A percentile compares a stretch with the other conserved stretches of the same genome.
phyloP scores from a whole-genome alignment of 805 yeast species.

The Schwanniomyces yamadae region DNA sequence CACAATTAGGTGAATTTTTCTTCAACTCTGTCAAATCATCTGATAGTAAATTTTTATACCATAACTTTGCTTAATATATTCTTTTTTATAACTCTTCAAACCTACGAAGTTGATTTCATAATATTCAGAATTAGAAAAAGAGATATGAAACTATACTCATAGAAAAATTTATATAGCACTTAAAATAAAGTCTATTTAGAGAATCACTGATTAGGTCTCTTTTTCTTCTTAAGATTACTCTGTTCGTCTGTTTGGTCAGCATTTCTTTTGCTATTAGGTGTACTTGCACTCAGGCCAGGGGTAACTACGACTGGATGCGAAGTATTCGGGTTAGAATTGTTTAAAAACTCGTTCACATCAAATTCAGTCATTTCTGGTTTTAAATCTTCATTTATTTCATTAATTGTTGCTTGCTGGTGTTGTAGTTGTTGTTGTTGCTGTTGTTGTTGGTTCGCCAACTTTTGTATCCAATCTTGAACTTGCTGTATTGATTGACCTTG shows the following conservation, averaged over 20 bases:
- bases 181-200: too few relatives aligned
- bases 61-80: too few relatives aligned
- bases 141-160: too few relatives aligned
- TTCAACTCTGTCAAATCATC: too few relatives aligned
- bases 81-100: too few relatives aligned
- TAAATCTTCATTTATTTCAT: conserved; percentile 10
- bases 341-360: conserved; percentile 32
- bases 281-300: conserved; percentile 6
- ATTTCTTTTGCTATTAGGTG: conserved; percentile 14
- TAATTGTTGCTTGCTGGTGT: conserved; percentile 3
- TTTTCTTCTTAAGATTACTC: not conserved
- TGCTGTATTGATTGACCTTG: conserved; percentile 55
- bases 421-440: conserved; percentile 14
- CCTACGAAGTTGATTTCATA: too few relatives aligned
- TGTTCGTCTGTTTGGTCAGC: conserved; percentile 16
- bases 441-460: conserved; percentile 26
- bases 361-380: conserved; percentile 24
- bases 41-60: too few relatives aligned
- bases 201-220: not conserved
- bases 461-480: conserved; percentile 56
- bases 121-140: too few relatives aligned
- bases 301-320: conserved; percentile 5
- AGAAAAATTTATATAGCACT: too few relatives aligned
- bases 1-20: too few relatives aligned
- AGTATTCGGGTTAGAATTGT: conserved; percentile 6